Base-by-base conservation (phyloP, 176 grass and related monocot species). In the Stipa capillata region DNA sequence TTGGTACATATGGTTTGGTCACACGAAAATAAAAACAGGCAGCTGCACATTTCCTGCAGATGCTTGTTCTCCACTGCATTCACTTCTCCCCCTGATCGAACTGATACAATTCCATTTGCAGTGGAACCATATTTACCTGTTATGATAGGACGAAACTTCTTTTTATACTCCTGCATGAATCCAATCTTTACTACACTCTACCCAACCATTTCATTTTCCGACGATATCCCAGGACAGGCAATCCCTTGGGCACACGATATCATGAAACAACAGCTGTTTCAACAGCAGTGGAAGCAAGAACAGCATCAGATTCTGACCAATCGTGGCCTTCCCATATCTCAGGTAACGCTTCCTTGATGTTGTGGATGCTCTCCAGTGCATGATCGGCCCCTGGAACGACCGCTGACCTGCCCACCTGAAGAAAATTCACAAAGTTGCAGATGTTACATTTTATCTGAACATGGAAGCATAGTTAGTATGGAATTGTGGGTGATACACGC, bases 331-430 rank as follows among this genome's bases (percentile, higher is more conserved):
- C 77, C 89, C 93, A 95, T 86, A 92, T 84, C 77, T 92, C 76
- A 0, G 86, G 84, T 16, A 96, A 45, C 27, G 89, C 89, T 62
- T 87, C 78, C 70, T 78, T 90, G 11, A 90, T 90, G 82, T 96
- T 92, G 25, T 96, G 93, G 27, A 96, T 96, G 84, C 81, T 96
- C 57, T 85, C 84, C 23, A 92, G 41, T 1, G 90, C 93, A 50
- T 73, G 75, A 64, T 96, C 90, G 11, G 87, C 87, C 1, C 87
- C 93, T 36, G 82, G 44, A 54, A 92, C 79, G 10, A 79, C 14
- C 6, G 13, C 43, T 4, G 84, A 74, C 25, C 77, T 75, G 12
- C 89, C 93, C 27, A 92, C 78, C 93, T 96, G 82, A 54, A 87
- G 17, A 24, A 68, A 59, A 17, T 77, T 82, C n/a, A 42, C 2